Conservation (phyloP, 768 basidiomycete species). For the Punctularia strigosozonata region DNA sequence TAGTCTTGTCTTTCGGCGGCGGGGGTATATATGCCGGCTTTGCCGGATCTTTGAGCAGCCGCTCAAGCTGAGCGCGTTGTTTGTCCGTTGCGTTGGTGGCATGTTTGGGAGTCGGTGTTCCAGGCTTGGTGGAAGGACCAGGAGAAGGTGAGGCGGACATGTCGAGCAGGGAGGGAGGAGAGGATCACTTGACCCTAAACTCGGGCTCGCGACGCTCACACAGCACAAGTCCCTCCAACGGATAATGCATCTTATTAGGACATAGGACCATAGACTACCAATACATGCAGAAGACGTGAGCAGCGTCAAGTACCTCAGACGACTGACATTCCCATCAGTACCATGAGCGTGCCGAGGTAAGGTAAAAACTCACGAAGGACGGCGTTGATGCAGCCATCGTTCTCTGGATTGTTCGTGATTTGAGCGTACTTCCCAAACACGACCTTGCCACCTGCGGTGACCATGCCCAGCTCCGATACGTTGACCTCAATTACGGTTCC, state of each 20-base stretch:
- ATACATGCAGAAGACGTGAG: conserved; percentile 1
- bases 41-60: conserved; percentile 79
- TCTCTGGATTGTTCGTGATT: conserved; percentile 90
- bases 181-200: too few relatives aligned
- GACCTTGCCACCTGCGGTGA: conserved; percentile 92
- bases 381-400: conserved; percentile 93
- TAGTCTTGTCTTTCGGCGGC: conserved; percentile 71
- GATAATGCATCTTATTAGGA: too few relatives aligned
- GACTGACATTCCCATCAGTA: too few relatives aligned
- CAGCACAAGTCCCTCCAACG: too few relatives aligned
- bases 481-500: conserved; percentile 98
- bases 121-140: conserved; percentile 9
- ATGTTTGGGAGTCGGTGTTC: conserved; percentile 29
- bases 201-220: too few relatives aligned
- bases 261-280: conserved; percentile 1
- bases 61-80: conserved; percentile 65
- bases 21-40: conserved; percentile 73
- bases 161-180: too few relatives aligned
- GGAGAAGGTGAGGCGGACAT: conserved; percentile 17
- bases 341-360: neutral
- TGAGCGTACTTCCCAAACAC: conserved; percentile 92
- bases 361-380: conserved; percentile 59
- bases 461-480: conserved; percentile 96
- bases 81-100: conserved; percentile 37
- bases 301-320: conserved; percentile 7